These are phyloP conservation scores for Blumeriella jaapii DNA, from an alignment of 2,329 filamentous ascomycete species.

Conservation along the genomic window DNA sequence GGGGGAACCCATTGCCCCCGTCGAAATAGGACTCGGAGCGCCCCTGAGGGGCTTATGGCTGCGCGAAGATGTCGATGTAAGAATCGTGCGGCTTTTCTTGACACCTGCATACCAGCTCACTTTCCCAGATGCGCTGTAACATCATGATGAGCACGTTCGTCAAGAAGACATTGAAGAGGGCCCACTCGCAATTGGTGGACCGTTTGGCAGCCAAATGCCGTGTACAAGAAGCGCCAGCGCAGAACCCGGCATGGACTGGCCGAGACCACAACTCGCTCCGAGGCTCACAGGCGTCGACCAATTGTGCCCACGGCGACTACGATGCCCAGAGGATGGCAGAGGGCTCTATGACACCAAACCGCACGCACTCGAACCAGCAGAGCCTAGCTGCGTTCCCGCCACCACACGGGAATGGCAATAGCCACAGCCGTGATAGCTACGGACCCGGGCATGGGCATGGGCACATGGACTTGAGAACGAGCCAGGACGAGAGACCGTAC, in stretches of 20 bases:
- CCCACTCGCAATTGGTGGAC: conserved; percentile 60
- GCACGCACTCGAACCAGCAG: neutral
- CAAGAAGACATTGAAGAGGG: conserved; percentile 69
- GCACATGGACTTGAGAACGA: neutral
- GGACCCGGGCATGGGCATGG: too few relatives aligned
- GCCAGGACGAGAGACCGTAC: neutral
- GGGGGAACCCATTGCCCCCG: conserved; percentile 53
- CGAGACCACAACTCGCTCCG: neutral
- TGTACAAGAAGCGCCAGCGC: conserved; percentile 14
- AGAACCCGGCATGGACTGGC: conserved; percentile 9
- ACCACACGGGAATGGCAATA: too few relatives aligned
- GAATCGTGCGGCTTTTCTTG: too few relatives aligned
- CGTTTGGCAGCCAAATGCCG: conserved; percentile 43
- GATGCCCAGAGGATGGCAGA: neutral
- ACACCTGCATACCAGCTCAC: too few relatives aligned
- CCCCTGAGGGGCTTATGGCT: conserved; percentile 64
- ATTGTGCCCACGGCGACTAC: conserved; percentile 4
- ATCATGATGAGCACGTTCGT: conserved; percentile 65
- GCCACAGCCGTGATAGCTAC: neutral
- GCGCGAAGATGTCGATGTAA: conserved; percentile 64
- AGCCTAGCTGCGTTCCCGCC: neutral
- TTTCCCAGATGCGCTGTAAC: conserved; percentile 60
- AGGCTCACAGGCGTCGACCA: conserved; percentile 3
- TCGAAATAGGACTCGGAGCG: conserved; percentile 54
- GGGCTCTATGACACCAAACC: neutral